These are phyloP conservation scores for Torulaspora franciscae DNA, from an alignment of 805 yeast genomes.

Conservation along the genomic window DNA sequence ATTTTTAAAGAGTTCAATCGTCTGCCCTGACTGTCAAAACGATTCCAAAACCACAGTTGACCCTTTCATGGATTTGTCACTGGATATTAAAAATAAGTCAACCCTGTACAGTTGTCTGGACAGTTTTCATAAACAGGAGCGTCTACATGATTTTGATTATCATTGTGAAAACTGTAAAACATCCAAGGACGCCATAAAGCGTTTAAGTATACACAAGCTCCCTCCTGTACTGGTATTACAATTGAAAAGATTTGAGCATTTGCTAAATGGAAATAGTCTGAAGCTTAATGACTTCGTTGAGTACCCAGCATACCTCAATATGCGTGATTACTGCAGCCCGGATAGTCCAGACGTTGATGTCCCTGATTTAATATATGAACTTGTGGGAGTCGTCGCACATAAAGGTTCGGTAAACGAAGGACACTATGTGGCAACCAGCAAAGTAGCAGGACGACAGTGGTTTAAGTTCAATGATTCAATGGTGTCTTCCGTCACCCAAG, in stretches of 20 bases:
- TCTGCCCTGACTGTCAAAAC: constrained; percentile 63
- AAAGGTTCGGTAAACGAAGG: constrained; percentile 94
- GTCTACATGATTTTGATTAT: constrained; percentile 62
- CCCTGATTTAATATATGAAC: constrained; percentile 59
- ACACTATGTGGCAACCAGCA: constrained; percentile 79
- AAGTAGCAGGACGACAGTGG: constrained; percentile 75
- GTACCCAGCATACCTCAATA: constrained; percentile 68
- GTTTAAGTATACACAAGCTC: constrained; percentile 57
- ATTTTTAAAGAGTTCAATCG: constrained; percentile 70
- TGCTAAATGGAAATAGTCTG: constrained; percentile 41
- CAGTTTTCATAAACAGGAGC: constrained; percentile 74
- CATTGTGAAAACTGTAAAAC: constrained; percentile 63
- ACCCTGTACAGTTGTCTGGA: constrained; percentile 60
- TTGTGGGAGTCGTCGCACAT: constrained; percentile 84
- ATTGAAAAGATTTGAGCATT: constrained; percentile 59
- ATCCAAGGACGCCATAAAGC: constrained; percentile 64
- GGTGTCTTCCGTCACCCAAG: constrained; percentile 58
- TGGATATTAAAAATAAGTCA: constrained; percentile 55
- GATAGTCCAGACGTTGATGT: constrained; percentile 10
- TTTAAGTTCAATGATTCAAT: constrained; percentile 86
- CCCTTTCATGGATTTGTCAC: constrained; percentile 83
- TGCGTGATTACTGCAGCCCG: constrained; percentile 51
- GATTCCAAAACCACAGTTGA: constrained; percentile 66
- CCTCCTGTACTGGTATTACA: constrained; percentile 83
- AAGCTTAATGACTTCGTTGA: constrained; percentile 73